Evolutionary conservation across 2,329 filamentous ascomycete species (phyloP).

Genomic region (Ascochyta viciae-villosae): DNA sequence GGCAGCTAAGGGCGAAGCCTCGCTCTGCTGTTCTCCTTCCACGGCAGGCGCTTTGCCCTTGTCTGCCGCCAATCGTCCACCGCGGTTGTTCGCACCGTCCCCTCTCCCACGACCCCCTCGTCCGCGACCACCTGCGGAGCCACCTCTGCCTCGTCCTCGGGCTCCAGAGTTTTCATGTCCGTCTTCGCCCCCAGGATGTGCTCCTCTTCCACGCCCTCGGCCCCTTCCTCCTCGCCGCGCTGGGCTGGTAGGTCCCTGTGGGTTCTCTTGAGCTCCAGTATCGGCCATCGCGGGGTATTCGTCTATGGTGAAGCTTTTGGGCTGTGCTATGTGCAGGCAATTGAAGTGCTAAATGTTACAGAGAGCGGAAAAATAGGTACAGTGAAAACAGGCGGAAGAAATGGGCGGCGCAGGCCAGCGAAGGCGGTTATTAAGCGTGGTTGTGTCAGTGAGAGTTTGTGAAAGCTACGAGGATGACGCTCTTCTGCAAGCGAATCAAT

Average conservation of each 20-base stretch:
- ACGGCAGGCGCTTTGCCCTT: constrained; percentile 38
- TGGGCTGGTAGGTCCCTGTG: constrained; percentile 35
- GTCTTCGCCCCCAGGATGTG: constrained; percentile 26
- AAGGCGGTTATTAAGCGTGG: constrained; percentile 26
- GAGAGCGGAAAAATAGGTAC: constrained; percentile 1
- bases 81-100: constrained; percentile 41
- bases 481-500: constrained; percentile 38
- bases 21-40: constrained; percentile 17
- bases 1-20: constrained; percentile 11
- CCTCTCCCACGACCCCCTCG: constrained; percentile 41
- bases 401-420: constrained; percentile 18
- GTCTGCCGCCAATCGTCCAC: constrained; percentile 27
- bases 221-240: constrained; percentile 40
- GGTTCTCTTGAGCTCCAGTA: constrained; percentile 30
- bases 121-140: constrained; percentile 41
- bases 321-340: constrained; percentile 1
- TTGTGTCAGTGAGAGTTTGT: constrained; percentile 23
- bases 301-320: constrained; percentile 5
- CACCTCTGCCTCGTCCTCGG: constrained; percentile 47
- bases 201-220: constrained; percentile 41
- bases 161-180: constrained; percentile 26
- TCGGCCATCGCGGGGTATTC: constrained; percentile 46
- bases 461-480: constrained; percentile 33
- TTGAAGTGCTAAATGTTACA: constrained; percentile 2
- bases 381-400: background rate